A percentile compares a stretch with the other conserved stretches of the same genome.
These are phyloP conservation scores for Penicillium sp. DNA, from an alignment of 2,329 filamentous ascomycete species.

Conservation along the genomic window DNA sequence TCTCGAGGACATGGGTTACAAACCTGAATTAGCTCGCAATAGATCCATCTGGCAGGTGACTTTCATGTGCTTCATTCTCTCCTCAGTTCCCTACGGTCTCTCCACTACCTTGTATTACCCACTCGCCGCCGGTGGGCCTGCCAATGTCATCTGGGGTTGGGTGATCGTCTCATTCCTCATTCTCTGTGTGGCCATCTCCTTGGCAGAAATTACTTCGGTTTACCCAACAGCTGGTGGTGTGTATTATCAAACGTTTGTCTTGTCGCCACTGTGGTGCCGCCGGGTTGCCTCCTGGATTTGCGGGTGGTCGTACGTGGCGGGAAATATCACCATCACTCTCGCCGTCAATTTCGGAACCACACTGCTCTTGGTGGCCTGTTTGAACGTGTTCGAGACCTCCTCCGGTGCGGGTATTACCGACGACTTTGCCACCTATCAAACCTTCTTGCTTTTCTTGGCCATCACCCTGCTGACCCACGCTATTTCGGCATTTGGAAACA, in stretches of 20 bases:
- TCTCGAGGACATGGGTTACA: slow-evolving; percentile 59
- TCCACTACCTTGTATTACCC: slow-evolving; percentile 68
- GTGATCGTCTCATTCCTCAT: slow-evolving; percentile 65
- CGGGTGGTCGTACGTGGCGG: slow-evolving; percentile 73
- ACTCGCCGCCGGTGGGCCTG: slow-evolving; percentile 67
- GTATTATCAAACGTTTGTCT: slow-evolving; percentile 70
- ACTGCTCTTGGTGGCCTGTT: slow-evolving; percentile 56
- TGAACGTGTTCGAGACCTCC: slow-evolving; percentile 56
- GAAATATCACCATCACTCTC: slow-evolving; percentile 76
- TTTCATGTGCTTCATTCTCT: slow-evolving; percentile 62
- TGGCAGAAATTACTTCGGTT: slow-evolving; percentile 69
- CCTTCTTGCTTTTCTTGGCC: slow-evolving; percentile 69
- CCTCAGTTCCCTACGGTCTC: slow-evolving; percentile 68
- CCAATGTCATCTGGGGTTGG: slow-evolving; percentile 73
- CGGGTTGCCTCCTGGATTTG: slow-evolving; percentile 68
- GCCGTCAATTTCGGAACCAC: slow-evolving; percentile 73
- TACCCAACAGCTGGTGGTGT: slow-evolving; percentile 69
- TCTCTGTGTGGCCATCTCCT: slow-evolving; percentile 62
- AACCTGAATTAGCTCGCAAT: slow-evolving; percentile 63
- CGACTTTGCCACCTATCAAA: slow-evolving; percentile 61
- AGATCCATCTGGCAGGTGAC: slow-evolving; percentile 44
- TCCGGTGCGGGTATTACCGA: slow-evolving; percentile 57
- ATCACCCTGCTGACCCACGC: slow-evolving; percentile 62
- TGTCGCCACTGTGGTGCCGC: slow-evolving; percentile 63
- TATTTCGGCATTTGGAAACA: slow-evolving; percentile 56